A percentile compares a stretch with the other conserved stretches of the same genome.
Evolutionary conservation across 805 yeast species (phyloP).

Genomic region (Priceomyces fermenticarens): DNA sequence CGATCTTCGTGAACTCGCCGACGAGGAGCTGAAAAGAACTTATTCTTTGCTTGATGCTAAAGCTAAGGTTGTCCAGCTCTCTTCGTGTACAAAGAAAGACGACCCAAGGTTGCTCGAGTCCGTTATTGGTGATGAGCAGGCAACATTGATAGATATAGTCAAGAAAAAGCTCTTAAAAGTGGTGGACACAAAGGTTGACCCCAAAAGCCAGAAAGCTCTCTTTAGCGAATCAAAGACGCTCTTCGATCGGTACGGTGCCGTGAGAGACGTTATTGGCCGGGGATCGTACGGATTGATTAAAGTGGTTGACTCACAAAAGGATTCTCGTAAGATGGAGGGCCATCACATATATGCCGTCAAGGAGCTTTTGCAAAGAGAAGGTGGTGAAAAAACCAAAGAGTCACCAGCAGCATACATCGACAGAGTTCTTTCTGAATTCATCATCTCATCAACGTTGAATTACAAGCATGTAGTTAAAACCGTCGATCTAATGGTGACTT

Average conservation of each 20-base stretch:
- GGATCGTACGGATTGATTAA: slow-evolving; percentile 39
- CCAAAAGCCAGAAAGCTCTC: slow-evolving; percentile 7
- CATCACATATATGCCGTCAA: slow-evolving; percentile 29
- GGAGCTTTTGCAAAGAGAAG: slow-evolving; percentile 23
- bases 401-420: slow-evolving; percentile 50
- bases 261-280: slow-evolving; percentile 33
- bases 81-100: slow-evolving; percentile 13
- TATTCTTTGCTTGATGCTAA: slow-evolving; percentile 23
- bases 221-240: slow-evolving; percentile 20
- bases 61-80: slow-evolving; percentile 22
- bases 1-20: slow-evolving; percentile 18
- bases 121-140: slow-evolving; percentile 28
- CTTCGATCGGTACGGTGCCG: slow-evolving; percentile 31
- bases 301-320: slow-evolving; percentile 18
- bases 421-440: slow-evolving; percentile 86
- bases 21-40: slow-evolving; percentile 33
- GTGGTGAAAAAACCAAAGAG: slow-evolving; percentile 16
- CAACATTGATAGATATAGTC: slow-evolving; percentile 19
- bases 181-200: slow-evolving; percentile 9
- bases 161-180: slow-evolving; percentile 14
- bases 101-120: slow-evolving; percentile 18
- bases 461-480: slow-evolving; percentile 76
- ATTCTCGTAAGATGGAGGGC: slow-evolving; percentile 1
- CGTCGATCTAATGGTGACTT: slow-evolving; percentile 62
- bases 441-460: slow-evolving; percentile 74